Conservation (phyloP, 345 rosid species). For the Populus simonii region DNA sequence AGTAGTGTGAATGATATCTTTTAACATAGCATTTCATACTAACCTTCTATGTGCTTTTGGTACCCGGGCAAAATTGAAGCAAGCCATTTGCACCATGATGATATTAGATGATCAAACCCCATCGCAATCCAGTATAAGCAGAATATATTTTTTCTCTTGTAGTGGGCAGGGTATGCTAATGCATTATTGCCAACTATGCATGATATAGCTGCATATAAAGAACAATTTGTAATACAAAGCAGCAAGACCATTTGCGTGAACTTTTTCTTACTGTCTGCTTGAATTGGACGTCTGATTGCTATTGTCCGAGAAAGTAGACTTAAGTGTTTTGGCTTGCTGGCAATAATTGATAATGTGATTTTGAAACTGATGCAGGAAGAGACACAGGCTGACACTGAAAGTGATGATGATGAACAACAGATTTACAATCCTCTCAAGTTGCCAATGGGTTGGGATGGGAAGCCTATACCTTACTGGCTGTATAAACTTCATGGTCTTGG, state of each 20-base stretch:
- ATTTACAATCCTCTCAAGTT: constrained; percentile 89
- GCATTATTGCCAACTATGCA: neutral
- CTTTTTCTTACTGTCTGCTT: no score
- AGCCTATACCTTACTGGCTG: constrained; percentile 99
- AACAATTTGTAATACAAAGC: neutral
- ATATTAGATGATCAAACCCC: neutral
- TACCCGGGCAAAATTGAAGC: neutral
- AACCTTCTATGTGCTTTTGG: neutral
- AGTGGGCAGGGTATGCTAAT: neutral
- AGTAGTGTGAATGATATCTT: neutral
- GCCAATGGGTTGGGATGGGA: constrained; percentile 99
- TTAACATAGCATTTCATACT: neutral
- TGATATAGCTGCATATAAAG: neutral
- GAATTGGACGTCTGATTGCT: neutral
- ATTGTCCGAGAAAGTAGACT: neutral
- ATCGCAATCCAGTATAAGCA: neutral
- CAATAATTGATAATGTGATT: neutral
- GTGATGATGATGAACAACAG: constrained; percentile 96
- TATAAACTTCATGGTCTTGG: constrained; percentile 99
- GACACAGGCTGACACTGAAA: constrained; percentile 81
- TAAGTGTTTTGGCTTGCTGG: neutral
- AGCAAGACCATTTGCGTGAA: neutral
- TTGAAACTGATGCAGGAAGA: constrained; percentile 62
- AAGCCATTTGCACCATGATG: neutral
- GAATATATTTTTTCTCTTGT: neutral